Evolutionary conservation across 1,284 basidiomycete species (phyloP), one percentile per base, ranked within the genome.

Genomic region (Ganoderma lingzhi): DNA sequence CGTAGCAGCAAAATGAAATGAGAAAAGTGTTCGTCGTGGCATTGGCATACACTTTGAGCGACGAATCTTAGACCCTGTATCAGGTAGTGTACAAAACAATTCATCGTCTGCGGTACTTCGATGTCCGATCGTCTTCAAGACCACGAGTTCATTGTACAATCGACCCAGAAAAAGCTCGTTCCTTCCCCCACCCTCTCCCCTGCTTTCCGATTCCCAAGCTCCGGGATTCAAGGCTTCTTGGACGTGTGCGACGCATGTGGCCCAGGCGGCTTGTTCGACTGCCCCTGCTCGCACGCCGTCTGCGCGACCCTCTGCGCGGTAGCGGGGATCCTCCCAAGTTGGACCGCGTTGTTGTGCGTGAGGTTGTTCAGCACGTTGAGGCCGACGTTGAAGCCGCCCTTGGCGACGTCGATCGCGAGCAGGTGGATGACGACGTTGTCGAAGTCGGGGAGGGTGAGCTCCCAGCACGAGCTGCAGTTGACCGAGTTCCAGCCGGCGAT

Each of bases 391-490:
- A 84, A 84, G 8, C 82, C 83, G 63, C 62, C 35, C 70, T 72
- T 1, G 80, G 76, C 62, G 71, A 70, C 76, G 75, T 87, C 86
- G 65, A 87, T 79, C 15, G 81, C 85, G n/a, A 80, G 76, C 28
- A 87, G 72, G 62, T 78, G 73, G 67, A 87, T 78, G 48, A 71
- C 70, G n/a, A 72, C 79, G 45, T 77, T 78, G 45, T 76, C 77
- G 75, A 82, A 84, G 5, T 51, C 23, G 23, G 23, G 23, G 48
- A 51, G 48, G 10, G 78, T 78, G 61, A 87, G 76, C 67, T 80
- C 45, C 81, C 84, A 86, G 78, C 84, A 88, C 48, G 84, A 80
- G 65, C 85, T 84, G 74, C 86, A 87, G 35, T 76, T 73, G 23
- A 75, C n/a, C 5, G 82, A 83, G 76, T 82, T 80, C 79, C 80